Evolutionary conservation across 257 asterid species (phyloP), one percentile per base, ranked within the genome.

Genomic region (Fraxinus quadrangulata): DNA sequence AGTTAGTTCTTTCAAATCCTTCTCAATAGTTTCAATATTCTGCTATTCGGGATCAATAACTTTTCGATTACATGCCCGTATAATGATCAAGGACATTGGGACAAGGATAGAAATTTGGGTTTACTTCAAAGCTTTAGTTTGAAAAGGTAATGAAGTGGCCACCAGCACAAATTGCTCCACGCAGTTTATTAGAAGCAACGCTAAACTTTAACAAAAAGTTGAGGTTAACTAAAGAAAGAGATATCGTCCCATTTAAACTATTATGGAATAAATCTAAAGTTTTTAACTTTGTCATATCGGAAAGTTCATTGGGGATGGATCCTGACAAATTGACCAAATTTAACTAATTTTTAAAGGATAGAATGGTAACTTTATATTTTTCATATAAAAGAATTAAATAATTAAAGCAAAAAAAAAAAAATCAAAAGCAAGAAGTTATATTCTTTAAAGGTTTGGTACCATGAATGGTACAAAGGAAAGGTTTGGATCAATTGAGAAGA

Each of bases 81-180:
- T 30, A 80, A 88, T 59, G 67, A 89, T 78, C 61, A 84, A 68
- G 80, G 74, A 83, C 34, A 84, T 12, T 67, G 0, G 1, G 72
- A 75, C 97, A 91, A 37, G 42, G 30, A 72, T 96, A 91, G 24
- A 93, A 89, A 76, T 80, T 85, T 0, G 33, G 86, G 75, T 91
- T 93, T 34, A 93, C 97, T 77, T 87, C 93, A 54, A 90, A 93
- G 86, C 96, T 89, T 39, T 91, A 90, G 76, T 77, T 80, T 2
- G 89, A 79, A 75, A 92, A 92, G 0, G 94, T 84, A 8, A 65
- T 14, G 70, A 93, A 92, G 87, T 93, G 98, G 37, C 86, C 87
- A 47, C 86, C 86, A 2, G 37, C n/a, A 5, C 96, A 97, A 63
- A 93, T 86, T 51, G 71, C 70, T 71, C 98, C 98, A 0, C 86